Base-by-base conservation (phyloP, 2,329 filamentous ascomycete species). In the Aspergillus novofumigatus region DNA sequence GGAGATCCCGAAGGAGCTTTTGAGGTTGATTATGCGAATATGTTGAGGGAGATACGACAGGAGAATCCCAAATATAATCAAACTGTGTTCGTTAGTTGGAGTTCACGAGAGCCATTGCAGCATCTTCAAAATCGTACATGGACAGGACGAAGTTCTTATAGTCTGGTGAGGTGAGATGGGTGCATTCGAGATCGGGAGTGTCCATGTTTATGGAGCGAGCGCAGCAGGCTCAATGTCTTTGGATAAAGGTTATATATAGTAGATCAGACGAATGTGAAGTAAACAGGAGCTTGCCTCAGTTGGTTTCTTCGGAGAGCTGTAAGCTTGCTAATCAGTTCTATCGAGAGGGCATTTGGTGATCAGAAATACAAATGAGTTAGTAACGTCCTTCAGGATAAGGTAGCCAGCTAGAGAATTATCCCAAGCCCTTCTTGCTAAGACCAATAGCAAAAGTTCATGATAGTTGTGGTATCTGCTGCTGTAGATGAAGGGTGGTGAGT, bases 41-140 rank as follows among this genome's bases (percentile, higher is more conserved):
- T 97, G 93, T 72, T 99, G 94, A 0, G 94, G 94, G 2, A 97
- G 83, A 77, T 99, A 99, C 35, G 93, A 97, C 57, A 96, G 78
- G 60, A 97, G 81, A 67, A 97, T 92, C 56, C 93, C 93, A 65
- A 96, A 72, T 60, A 97, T 81, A 65, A 97, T 91, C 67, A 96
- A 75, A 60, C 83, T 85, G 57, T 14, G 25, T 49, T 55, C 14
- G 26, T 54, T 51, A 60, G 21, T 52, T 44, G n/a, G 11, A 44
- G 41, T 62, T 58, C 25, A 55, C 57, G 64, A 50, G 23, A 44
- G 20, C 48, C n/a, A 7, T 26, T n/a, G 35, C 42, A 21, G 45
- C 10, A 1, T 11, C 17, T 60, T 65, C 61, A 57, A 44, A 21
- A 57, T 38, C 77, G 63, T 75, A 84, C 81, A 84, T 73, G 8